Evolutionary conservation across 2,329 filamentous ascomycete species (phyloP).

Genomic region (Cercospora berteroae): DNA sequence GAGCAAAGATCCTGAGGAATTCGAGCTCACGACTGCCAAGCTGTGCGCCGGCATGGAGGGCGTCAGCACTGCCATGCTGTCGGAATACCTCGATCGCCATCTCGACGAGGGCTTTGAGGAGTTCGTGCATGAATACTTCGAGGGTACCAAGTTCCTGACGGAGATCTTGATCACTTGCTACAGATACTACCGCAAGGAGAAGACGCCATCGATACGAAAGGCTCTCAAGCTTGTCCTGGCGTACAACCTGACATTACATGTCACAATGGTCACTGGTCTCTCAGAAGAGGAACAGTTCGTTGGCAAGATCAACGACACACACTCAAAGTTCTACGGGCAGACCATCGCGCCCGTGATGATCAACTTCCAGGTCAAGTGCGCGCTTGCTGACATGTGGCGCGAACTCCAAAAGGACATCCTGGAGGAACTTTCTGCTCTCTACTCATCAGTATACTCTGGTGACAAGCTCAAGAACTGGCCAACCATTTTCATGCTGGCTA

Average conservation of each 20-base stretch:
- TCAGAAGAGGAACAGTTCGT: constrained; percentile 74
- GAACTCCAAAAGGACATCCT: constrained; percentile 94
- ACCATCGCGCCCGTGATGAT: constrained; percentile 96
- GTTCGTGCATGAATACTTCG: constrained; percentile 94
- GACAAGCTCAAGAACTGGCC: constrained; percentile 99
- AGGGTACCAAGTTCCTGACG: constrained; percentile 90
- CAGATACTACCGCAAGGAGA: constrained; percentile 86
- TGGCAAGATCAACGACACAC: constrained; percentile 80
- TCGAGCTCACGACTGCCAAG: constrained; percentile 82
- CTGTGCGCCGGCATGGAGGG: constrained; percentile 88
- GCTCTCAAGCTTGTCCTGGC: constrained; percentile 91
- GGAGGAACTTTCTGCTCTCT: constrained; percentile 85
- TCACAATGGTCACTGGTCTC: constrained; percentile 89
- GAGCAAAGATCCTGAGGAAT: constrained; percentile 64
- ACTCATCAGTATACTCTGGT: constrained; percentile 96
- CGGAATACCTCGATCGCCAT: constrained; percentile 92
- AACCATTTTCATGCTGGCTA: constrained; percentile 95
- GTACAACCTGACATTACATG: constrained; percentile 91
- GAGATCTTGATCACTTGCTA: constrained; percentile 96
- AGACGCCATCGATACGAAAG: constrained; percentile 87
- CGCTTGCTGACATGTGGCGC: constrained; percentile 96
- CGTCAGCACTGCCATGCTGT: constrained; percentile 74
- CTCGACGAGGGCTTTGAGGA: constrained; percentile 88
- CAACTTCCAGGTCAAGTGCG: constrained; percentile 99
- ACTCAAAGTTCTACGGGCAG: constrained; percentile 85